These are phyloP conservation scores for Inga laurina DNA, from an alignment of 306 rosid genomes.

Conservation along the genomic window DNA sequence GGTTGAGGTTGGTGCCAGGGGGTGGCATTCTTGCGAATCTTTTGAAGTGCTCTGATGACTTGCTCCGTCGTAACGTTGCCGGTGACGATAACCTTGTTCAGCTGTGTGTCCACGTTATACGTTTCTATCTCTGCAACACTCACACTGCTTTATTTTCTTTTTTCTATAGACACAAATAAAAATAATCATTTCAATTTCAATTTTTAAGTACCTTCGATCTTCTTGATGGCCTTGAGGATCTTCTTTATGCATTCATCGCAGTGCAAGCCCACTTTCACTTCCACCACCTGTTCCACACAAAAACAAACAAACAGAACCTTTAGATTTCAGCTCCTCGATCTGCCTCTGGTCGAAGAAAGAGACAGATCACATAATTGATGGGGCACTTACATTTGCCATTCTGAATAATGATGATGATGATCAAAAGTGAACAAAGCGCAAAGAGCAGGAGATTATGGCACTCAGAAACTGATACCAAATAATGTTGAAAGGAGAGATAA, in stretches of 20 bases:
- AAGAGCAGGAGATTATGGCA: background rate
- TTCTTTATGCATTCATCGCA: slow-evolving; percentile 89
- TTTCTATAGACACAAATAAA: no score
- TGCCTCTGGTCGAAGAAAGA: background rate
- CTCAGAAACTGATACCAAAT: background rate
- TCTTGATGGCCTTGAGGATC: slow-evolving; percentile 84
- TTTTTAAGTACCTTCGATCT: slow-evolving; percentile 58
- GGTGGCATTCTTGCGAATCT: slow-evolving; percentile 63
- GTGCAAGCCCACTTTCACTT: slow-evolving; percentile 83
- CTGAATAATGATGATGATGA: background rate
- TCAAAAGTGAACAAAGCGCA: background rate
- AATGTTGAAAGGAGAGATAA: background rate
- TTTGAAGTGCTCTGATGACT: slow-evolving; percentile 67
- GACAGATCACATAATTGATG: background rate
- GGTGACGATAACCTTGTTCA: slow-evolving; percentile 72
- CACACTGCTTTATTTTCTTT: background rate
- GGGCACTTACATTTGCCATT: slow-evolving; percentile 58
- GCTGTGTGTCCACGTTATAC: slow-evolving; percentile 65
- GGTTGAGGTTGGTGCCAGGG: slow-evolving; percentile 53
- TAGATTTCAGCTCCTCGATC: background rate
- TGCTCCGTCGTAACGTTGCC: slow-evolving; percentile 72
- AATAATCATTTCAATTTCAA: no score
- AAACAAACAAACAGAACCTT: background rate
- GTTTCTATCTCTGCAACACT: slow-evolving; percentile 71
- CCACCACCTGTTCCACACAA: slow-evolving; percentile 62